A percentile compares a stretch with the other conserved stretches of the same genome.
These are phyloP conservation scores for Triadica sebifera DNA, from an alignment of 345 rosid species.

Conservation along the genomic window DNA sequence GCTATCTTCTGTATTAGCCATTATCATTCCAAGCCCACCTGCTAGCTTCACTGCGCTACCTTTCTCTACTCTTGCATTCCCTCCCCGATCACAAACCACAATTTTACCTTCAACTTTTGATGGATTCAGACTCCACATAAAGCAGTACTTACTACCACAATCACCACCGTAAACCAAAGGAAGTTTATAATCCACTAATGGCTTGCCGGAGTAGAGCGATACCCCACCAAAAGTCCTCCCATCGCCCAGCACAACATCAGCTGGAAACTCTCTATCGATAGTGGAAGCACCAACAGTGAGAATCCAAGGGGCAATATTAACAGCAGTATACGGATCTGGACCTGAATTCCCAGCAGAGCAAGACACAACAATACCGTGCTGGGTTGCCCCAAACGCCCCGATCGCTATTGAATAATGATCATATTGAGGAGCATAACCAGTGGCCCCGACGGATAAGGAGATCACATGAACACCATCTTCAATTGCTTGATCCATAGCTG, in stretches of 20 bases:
- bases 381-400: slow-evolving; percentile 70
- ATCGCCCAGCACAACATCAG: slow-evolving; percentile 71
- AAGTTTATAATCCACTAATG: slow-evolving; percentile 38
- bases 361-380: slow-evolving; percentile 66
- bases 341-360: slow-evolving; percentile 95
- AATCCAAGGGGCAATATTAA: slow-evolving; percentile 91
- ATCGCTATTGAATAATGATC: slow-evolving; percentile 74
- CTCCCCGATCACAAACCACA: slow-evolving; percentile 33
- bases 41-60: slow-evolving; percentile 30
- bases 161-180: slow-evolving; percentile 64
- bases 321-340: slow-evolving; percentile 66
- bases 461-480: slow-evolving; percentile 78
- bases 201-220: slow-evolving; percentile 64
- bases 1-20: slow-evolving; percentile 25
- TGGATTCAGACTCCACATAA: slow-evolving; percentile 11
- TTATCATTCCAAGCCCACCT: slow-evolving; percentile 32
- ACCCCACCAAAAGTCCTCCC: slow-evolving; percentile 54
- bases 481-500: slow-evolving; percentile 82
- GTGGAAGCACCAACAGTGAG: slow-evolving; percentile 88
- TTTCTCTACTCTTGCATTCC: slow-evolving; percentile 34
- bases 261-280: slow-evolving; percentile 75
- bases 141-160: slow-evolving; percentile 48
- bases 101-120: slow-evolving; percentile 30
- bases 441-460: slow-evolving; percentile 78
- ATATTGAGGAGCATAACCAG: slow-evolving; percentile 63